phyloP scores from a whole-genome alignment of 805 yeast species.

The Saturnispora silvae region DNA sequence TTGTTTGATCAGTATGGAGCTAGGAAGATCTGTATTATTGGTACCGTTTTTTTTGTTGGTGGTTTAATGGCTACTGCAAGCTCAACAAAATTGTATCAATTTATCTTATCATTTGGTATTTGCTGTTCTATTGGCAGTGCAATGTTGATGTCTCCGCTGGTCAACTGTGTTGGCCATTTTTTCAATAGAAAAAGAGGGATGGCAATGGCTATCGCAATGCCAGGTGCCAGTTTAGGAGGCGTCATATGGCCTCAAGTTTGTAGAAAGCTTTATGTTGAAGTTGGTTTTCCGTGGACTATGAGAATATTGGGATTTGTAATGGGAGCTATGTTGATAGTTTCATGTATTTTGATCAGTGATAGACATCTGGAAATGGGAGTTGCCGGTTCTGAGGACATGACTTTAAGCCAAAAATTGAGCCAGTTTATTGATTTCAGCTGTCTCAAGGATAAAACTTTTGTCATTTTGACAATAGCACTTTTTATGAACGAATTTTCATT shows the following conservation, averaged over 20 bases:
- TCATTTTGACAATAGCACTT: conserved; percentile 30
- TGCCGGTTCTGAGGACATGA: not conserved
- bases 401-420: conserved; percentile 13
- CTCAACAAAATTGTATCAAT: conserved; percentile 36
- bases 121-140: conserved; percentile 37
- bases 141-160: conserved; percentile 33
- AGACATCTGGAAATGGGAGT: conserved; percentile 16
- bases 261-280: conserved; percentile 35
- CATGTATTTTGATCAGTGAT: conserved; percentile 27
- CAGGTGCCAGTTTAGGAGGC: conserved; percentile 52
- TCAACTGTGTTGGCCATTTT: conserved; percentile 50
- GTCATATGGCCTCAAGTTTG: conserved; percentile 44
- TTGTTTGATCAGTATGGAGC: conserved; percentile 39
- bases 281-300: conserved; percentile 54
- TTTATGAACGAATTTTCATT: conserved; percentile 43
- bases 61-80: conserved; percentile 37
- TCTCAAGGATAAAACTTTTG: conserved; percentile 33
- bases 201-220: conserved; percentile 52
- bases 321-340: conserved; percentile 19
- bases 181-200: conserved; percentile 45
- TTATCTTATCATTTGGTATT: conserved; percentile 41
- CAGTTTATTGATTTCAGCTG: conserved; percentile 30
- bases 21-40: conserved; percentile 27
- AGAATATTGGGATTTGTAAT: conserved; percentile 42
- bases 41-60: conserved; percentile 26